Percentiles rank a stretch among this genome's conserved stretches.
Conservation (phyloP, 2,329 filamentous ascomycete genomes). For the Aspergillus jensenii region DNA sequence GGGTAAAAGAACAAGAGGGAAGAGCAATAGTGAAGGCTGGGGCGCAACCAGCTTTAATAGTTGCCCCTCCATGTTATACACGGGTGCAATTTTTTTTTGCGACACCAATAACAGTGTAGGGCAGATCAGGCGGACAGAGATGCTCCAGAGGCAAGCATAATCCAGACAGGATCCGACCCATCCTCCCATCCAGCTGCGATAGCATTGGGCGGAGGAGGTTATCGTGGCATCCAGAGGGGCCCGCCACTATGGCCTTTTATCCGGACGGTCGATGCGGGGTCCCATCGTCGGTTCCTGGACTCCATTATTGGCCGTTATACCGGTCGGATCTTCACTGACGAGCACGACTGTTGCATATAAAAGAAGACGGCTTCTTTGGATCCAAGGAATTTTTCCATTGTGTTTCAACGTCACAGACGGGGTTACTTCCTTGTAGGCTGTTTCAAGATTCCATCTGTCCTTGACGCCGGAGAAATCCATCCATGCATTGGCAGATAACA, state of each 20-base stretch:
- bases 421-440: background rate
- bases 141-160: conserved; percentile 10
- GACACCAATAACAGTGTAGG: conserved; percentile 2
- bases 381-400: background rate
- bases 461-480: background rate
- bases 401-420: background rate
- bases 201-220: conserved; percentile 8
- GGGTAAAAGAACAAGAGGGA: background rate
- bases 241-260: conserved; percentile 13
- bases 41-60: conserved; percentile 19
- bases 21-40: background rate
- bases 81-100: background rate
- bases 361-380: background rate
- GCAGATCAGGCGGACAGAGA: conserved; percentile 1
- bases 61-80: conserved; percentile 17
- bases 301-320: conserved; percentile 1
- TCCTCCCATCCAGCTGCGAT: conserved; percentile 10
- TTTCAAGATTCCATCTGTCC: background rate
- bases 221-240: conserved; percentile 8
- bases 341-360: background rate
- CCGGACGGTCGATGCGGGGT: conserved; percentile 12
- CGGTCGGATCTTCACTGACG: background rate
- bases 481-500: background rate
- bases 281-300: background rate
- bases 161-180: background rate